Base-by-base conservation (phyloP, 495 filamentous ascomycete genomes). In the Staphylotrichum tortipilum region DNA sequence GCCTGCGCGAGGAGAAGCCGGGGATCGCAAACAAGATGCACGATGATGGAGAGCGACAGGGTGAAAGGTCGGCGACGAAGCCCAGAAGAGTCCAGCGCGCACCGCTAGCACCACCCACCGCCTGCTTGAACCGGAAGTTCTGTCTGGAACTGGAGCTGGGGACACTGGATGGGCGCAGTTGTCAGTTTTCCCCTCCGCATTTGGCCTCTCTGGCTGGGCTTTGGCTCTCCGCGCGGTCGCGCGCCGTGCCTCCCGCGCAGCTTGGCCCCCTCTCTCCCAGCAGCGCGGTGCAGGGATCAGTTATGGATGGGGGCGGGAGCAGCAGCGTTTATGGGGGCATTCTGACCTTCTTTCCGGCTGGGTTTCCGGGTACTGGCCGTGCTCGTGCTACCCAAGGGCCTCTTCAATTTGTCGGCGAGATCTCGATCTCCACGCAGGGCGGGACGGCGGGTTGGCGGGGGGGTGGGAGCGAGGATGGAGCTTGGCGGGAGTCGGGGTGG, bases 231-330 rank as follows among this genome's bases (percentile, higher is more conserved):
- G 14, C 44, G 44, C 44, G 31, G 46, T 43, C 38, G 22, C 31
- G 14, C 44, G 44, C 44, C 44, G 46, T 43, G 29, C 31, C 39
- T 29, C 47, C 36, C 39, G 38, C 37, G 14, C 47, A 31, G 17
- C 37, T 28, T 50, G n/a, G 48, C 45, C 7, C 3, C n/a, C 12
- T 17, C 9, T 7, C 15, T 21, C 11, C 26, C 26, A 21, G 19
- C 2, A 29, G 17, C 30, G n/a, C 2, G 9, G 12, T 26, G 37
- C 49, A 51, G 31, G 49, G 49, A 51, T 51, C 23, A 22, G 39
- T 29, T 19, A 19, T 23, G 40, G 31, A 37, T 44, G 2, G 29
- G 12, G 24, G 17, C 39, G 31, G 39, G 26, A 28, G 6, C 6
- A n/a, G n/a, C n/a, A 18, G 41, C 12, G 38, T 17, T 6, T 11